A percentile compares a stretch with the other conserved stretches of the same genome.
Conservation (phyloP, 164 flowering plant genomes). For the Amborella trichopoda region DNA sequence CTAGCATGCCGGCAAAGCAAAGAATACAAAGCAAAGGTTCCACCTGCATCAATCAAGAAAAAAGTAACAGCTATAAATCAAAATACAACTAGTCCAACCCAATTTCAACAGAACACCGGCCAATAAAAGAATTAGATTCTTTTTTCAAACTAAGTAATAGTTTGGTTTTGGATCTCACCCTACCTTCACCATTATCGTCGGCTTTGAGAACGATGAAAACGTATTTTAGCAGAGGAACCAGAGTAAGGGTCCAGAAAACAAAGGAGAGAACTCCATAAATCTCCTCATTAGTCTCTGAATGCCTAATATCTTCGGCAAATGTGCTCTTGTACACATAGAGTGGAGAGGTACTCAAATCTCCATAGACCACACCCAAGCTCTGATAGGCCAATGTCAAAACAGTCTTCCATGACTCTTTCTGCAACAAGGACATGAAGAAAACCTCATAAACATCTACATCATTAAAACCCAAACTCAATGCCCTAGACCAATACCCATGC, state of each 20-base stretch:
- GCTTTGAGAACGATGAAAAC: slow-evolving; percentile 54
- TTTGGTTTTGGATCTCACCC: not conserved
- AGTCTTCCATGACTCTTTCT: slow-evolving; percentile 25
- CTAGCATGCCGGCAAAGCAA: slow-evolving; percentile 63
- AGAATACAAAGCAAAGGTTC: slow-evolving; percentile 75
- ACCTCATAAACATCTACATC: not conserved
- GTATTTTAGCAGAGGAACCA: slow-evolving; percentile 57
- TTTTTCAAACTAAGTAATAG: not conserved
- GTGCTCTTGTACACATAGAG: slow-evolving; percentile 70
- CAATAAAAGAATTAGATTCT: not conserved
- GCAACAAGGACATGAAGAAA: not conserved
- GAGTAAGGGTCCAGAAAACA: slow-evolving; percentile 65
- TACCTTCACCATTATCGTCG: slow-evolving; percentile 85
- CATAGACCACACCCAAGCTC: slow-evolving; percentile 77
- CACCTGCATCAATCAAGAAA: slow-evolving; percentile 31
- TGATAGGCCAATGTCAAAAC: slow-evolving; percentile 60
- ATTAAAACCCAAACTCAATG: too few species aligned
- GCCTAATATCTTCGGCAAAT: slow-evolving; percentile 50
- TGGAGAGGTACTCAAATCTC: slow-evolving; percentile 74
- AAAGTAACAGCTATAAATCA: not conserved
- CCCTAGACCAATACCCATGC: too few species aligned
- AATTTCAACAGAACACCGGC: not conserved
- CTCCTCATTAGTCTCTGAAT: slow-evolving; percentile 53
- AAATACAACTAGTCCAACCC: not conserved
- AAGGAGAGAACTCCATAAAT: slow-evolving; percentile 61